Evolutionary conservation across 768 basidiomycete species (phyloP).

Genomic region (Mycena floridula): DNA sequence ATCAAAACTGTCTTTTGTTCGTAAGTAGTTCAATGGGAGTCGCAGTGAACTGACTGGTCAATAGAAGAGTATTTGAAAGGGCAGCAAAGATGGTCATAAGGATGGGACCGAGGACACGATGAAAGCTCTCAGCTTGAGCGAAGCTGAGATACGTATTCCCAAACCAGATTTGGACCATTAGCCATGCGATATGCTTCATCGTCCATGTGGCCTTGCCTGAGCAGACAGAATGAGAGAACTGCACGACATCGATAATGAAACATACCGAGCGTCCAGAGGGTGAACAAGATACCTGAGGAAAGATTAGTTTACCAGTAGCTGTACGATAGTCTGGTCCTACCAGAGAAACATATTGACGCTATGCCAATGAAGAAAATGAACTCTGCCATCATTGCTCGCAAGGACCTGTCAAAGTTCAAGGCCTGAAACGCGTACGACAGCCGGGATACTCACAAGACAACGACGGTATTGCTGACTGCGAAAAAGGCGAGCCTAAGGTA

Average conservation of each 20-base stretch:
- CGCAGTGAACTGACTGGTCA: slow-evolving; percentile 57
- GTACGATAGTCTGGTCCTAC: too few relatives aligned
- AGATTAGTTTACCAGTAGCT: too few relatives aligned
- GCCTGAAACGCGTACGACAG: neutral
- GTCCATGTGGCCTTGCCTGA: slow-evolving; percentile 20
- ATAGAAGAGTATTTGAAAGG: slow-evolving; percentile 67
- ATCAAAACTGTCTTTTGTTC: slow-evolving; percentile 56
- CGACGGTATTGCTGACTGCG: slow-evolving; percentile 69
- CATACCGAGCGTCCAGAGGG: slow-evolving; percentile 45
- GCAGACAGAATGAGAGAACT: slow-evolving; percentile 8
- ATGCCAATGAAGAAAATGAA: slow-evolving; percentile 77
- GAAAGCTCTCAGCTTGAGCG: slow-evolving; percentile 50
- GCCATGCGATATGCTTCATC: slow-evolving; percentile 62
- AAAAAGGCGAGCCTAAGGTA: slow-evolving; percentile 66
- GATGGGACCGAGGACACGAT: slow-evolving; percentile 68
- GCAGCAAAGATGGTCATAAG: slow-evolving; percentile 79
- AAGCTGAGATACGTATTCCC: slow-evolving; percentile 67
- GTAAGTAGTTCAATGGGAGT: neutral
- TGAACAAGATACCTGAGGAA: slow-evolving; percentile 60
- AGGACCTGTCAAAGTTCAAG: slow-evolving; percentile 38
- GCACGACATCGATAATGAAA: neutral
- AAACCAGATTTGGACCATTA: slow-evolving; percentile 87
- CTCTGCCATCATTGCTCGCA: slow-evolving; percentile 78
- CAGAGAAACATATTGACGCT: slow-evolving; percentile 77
- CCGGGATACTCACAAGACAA: slow-evolving; percentile 55